Evolutionary conservation across 768 basidiomycete genomes (phyloP), one percentile per base, ranked within the genome.

Genomic region (Gymnopilus junonius): DNA sequence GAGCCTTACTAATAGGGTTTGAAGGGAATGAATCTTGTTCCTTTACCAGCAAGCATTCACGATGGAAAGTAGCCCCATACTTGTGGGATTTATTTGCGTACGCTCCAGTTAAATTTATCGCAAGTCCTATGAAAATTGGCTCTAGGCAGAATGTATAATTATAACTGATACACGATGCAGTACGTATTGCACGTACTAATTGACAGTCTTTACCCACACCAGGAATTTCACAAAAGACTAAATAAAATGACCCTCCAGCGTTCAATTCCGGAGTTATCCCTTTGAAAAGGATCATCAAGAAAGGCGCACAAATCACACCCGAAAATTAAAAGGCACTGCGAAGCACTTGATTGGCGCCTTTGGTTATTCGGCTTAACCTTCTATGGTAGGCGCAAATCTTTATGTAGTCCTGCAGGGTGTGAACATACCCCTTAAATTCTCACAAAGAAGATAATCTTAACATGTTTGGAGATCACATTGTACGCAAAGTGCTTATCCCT

Each of bases 291-390:
- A 51, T 20, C 48, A 51, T 31, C 15, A 8, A 31, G 48, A 51
- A 29, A 51, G 48, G 48, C 29, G 48, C 48, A 48, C 45, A 14
- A 29, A 48, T 48, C 45, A 48, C 25, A 32, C 10, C 48, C 27
- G 45, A 46, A 51, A 51, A 51, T 29, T 51, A 29, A 51, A 48
- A 51, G 48, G 48, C 29, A 51, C 48, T 51, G 14, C 48, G 48
- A 51, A 51, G 29, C 48, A 15, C 48, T 29, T 51, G 48, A 51
- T 51, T 51, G 31, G 48, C 48, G 48, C 48, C 48, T 51, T 51
- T 27, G 29, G n/a, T 51, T 29, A 51, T 32, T 51, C 31, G 48
- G 27, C 27, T 32, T 51, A 51, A 51, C 48, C 48, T 29, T 29
- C 31, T 51, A 51, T 32, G 48, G 48, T 31, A 51, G 6, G 12